Evolutionary conservation across 352 stramenopile species (phyloP), one percentile per base, ranked within the genome.

Genomic region (Phytophthora pistaciae): DNA sequence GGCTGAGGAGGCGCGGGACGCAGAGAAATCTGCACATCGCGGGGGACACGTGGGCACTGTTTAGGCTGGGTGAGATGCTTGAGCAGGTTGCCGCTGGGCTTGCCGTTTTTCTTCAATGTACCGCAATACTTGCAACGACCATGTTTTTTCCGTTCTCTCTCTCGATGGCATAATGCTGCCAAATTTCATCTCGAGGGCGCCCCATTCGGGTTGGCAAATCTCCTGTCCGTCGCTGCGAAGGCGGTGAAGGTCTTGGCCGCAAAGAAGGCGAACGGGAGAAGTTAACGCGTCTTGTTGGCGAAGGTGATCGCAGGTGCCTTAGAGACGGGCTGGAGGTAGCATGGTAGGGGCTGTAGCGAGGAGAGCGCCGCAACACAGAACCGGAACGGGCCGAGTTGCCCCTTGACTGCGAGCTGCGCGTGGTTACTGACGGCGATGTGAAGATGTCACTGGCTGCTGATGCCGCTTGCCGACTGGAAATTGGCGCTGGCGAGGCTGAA

Each of bases 51-150:
- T 8, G 21, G 49, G 21, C 49, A 56, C 49, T 56, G 21, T 8
- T 56, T 56, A 9, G 29, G 29, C 29, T 33, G 29, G 3, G 40
- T 46, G 2, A 46, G 38, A 46, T 46, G 38, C 20, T 53, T 31
- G 5, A 58, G 52, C 27, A 58, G 5, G n/a, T 46, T 58, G 0
- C 52, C 52, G 18, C 52, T 27, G 3, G 52, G 52, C 27, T 58
- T 58, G 27, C 52, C 52, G 9, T 58, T 44, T 13, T 58, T 58
- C 52, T 25, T 58, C 5, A 58, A 20, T 10, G 6, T 23, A 14
- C 29, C 29, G 18, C 52, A 58, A 44, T 58, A 58, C 27, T 58
- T 58, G 27, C 29, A 58, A 1, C 27, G 25, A 11, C 52, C 52
- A 8, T 58, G 27, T 25, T 58, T 58, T 33, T 58, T 5, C 3